These are phyloP conservation scores for Miscanthus sacchariflorus DNA, from an alignment of 202 grass and related monocot species.

Conservation along the genomic window DNA sequence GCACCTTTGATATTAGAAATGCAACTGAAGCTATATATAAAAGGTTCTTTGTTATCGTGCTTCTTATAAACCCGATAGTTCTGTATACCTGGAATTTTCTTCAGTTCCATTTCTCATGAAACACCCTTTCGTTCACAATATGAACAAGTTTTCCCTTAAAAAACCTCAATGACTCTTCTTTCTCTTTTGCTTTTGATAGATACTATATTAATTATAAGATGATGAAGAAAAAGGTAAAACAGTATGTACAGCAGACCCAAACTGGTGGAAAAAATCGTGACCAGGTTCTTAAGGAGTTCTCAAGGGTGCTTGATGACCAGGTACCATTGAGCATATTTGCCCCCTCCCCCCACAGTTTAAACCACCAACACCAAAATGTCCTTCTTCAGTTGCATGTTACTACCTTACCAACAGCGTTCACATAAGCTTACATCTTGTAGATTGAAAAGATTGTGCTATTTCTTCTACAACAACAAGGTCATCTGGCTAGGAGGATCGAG, in stretches of 20 bases:
- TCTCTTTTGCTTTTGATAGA: slow-evolving; percentile 46
- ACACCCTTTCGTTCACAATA: neutral
- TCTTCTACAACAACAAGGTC: slow-evolving; percentile 89
- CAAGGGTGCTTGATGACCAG: slow-evolving; percentile 88
- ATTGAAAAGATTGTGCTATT: slow-evolving; percentile 95
- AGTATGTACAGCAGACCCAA: slow-evolving; percentile 83
- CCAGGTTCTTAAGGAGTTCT: slow-evolving; percentile 91
- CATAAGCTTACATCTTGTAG: slow-evolving; percentile 46
- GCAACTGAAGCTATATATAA: neutral
- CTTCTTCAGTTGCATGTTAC: neutral
- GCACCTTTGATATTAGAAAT: neutral
- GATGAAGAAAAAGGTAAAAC: slow-evolving; percentile 99
- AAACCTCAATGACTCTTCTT: neutral
- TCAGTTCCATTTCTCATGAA: neutral
- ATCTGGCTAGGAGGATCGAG: slow-evolving; percentile 84
- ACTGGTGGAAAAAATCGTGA: slow-evolving; percentile 60
- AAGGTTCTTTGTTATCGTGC: slow-evolving; percentile 1
- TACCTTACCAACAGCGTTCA: slow-evolving; percentile 1
- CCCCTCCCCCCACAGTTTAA: neutral
- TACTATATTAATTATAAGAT: slow-evolving; percentile 99
- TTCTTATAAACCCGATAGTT: neutral
- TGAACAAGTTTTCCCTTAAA: neutral
- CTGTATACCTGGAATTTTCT: neutral
- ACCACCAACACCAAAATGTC: neutral
- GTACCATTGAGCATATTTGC: slow-evolving; percentile 39